Conservation (phyloP, 768 basidiomycete species). For the Macrolepiota fuliginosa region DNA sequence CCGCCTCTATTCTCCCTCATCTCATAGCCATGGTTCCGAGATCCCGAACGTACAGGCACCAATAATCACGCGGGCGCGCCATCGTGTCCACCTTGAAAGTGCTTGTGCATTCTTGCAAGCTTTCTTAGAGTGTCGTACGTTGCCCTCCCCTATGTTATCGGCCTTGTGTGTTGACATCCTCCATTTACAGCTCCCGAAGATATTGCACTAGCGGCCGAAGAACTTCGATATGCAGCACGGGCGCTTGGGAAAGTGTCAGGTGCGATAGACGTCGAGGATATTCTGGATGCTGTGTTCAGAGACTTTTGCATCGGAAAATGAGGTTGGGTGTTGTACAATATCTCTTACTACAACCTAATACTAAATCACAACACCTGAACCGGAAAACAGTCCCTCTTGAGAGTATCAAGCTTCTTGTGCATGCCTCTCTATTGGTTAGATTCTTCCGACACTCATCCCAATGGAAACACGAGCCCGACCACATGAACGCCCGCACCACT, state of each 20-base stretch:
- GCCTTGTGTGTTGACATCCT: neutral
- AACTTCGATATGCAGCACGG: conserved; percentile 80
- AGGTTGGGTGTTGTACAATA: neutral
- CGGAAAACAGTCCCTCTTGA: no score
- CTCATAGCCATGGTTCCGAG: neutral
- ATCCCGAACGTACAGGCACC: conserved; percentile 42
- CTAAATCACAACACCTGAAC: no score
- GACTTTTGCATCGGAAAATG: conserved; percentile 91
- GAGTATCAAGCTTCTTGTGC: no score
- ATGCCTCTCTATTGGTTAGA: no score
- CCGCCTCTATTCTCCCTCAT: conserved; percentile 39
- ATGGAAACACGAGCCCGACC: no score
- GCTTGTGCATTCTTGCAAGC: conserved; percentile 61
- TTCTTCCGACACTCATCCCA: no score
- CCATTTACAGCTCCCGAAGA: conserved; percentile 54
- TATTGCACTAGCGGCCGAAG: conserved; percentile 81
- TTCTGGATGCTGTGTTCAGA: conserved; percentile 78
- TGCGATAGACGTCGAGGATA: conserved; percentile 75
- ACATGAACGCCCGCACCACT: no score
- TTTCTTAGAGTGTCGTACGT: conserved; percentile 43
- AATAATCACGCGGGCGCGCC: conserved; percentile 76
- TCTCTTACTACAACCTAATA: no score
- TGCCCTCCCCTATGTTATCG: neutral
- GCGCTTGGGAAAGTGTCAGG: conserved; percentile 88
- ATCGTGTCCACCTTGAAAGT: conserved; percentile 71